A percentile compares a stretch with the other conserved stretches of the same genome.
Evolutionary conservation across 2,329 filamentous ascomycete genomes (phyloP).

Genomic region (Orbilia blumenaviensis): DNA sequence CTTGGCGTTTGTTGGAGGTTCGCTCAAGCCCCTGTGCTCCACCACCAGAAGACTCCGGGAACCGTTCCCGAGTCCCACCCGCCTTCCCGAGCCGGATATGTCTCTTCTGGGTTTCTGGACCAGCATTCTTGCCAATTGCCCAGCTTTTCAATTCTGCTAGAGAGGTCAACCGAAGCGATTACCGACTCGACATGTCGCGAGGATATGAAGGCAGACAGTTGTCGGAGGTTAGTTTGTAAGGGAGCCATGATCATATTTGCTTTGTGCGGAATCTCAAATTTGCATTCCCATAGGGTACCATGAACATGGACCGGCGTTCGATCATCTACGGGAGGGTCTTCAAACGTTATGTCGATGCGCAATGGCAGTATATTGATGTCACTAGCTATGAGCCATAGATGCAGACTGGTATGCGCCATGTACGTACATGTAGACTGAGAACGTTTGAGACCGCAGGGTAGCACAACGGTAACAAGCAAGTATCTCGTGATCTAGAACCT

Average conservation of each 20-base stretch:
- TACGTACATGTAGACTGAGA: not conserved
- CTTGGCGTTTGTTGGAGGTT: conserved; percentile 1
- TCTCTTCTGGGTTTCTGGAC: not conserved
- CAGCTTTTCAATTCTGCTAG: conserved; percentile 13
- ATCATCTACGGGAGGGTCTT: conserved; percentile 29
- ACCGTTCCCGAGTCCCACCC: conserved; percentile 1
- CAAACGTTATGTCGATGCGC: conserved; percentile 49
- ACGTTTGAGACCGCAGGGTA: not conserved
- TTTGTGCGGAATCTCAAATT: conserved; percentile 37
- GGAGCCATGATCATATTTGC: conserved; percentile 30
- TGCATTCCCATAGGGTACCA: conserved; percentile 45
- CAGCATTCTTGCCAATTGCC: conserved; percentile 9
- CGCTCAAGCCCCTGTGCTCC: conserved; percentile 8
- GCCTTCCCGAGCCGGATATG: conserved; percentile 30
- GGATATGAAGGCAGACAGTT: conserved; percentile 12
- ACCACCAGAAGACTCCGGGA: conserved; percentile 27
- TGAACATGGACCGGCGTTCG: conserved; percentile 20
- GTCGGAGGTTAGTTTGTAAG: not conserved
- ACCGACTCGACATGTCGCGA: conserved; percentile 18
- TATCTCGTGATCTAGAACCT: conserved; percentile 29
- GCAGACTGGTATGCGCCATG: conserved; percentile 6
- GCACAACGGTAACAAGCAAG: not conserved
- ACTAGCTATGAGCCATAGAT: conserved; percentile 31
- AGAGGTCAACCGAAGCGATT: conserved; percentile 35
- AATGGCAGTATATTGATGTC: not conserved